phyloP scores from a whole-genome alignment of 306 rosid genomes.

The Quercus rubra region DNA sequence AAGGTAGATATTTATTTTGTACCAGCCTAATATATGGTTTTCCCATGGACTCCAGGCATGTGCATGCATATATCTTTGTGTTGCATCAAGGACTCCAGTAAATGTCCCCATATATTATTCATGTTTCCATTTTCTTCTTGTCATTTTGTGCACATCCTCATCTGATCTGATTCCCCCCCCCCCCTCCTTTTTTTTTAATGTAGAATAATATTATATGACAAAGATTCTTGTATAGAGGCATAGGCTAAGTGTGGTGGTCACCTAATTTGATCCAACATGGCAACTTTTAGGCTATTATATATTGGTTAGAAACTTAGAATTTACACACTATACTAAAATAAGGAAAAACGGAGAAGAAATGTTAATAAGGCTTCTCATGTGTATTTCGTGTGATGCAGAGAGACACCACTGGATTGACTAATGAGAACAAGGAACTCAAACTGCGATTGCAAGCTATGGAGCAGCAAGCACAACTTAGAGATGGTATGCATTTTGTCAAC shows the following conservation, averaged over 20 bases:
- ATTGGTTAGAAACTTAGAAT: not conserved
- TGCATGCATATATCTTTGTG: not conserved
- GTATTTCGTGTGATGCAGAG: constrained; percentile 61
- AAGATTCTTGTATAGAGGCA: not conserved
- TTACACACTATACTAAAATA: not conserved
- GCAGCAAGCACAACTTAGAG: constrained; percentile 89
- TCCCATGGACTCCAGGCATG: not conserved
- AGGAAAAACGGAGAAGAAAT: not conserved
- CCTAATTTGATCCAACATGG: not conserved
- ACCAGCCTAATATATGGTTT: not conserved
- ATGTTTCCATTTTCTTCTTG: not conserved
- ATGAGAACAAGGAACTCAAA: constrained; percentile 88
- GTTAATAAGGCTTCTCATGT: constrained; percentile 6
- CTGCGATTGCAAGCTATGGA: constrained; percentile 81
- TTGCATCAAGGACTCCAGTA: not conserved
- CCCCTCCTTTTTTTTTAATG: not conserved
- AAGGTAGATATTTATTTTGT: not conserved
- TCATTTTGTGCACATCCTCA: not conserved
- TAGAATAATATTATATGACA: not conserved
- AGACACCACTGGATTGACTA: constrained; percentile 65
- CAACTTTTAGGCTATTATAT: not conserved
- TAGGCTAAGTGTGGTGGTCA: not conserved
- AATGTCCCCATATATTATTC: not conserved
- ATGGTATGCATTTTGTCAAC: constrained; percentile 47
- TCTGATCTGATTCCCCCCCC: not conserved